These are phyloP conservation scores for Penicilliopsis zonata DNA, from an alignment of 495 filamentous ascomycete species.

Conservation along the genomic window DNA sequence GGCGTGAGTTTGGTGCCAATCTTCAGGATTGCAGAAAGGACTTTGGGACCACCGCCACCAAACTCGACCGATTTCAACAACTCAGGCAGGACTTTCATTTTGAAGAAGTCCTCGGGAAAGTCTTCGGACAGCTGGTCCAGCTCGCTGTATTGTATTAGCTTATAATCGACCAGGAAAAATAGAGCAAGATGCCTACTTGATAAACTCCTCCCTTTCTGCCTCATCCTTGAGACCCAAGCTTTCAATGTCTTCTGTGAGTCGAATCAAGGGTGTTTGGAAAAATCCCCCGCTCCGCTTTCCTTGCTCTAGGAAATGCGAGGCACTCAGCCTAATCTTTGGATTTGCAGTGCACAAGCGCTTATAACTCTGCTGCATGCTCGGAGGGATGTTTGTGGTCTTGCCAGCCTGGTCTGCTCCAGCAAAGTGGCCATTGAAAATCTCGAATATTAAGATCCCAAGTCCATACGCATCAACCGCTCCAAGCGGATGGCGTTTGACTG, in stretches of 20 bases:
- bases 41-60: constrained; percentile 88
- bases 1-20: constrained; percentile 75
- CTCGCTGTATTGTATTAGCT: constrained; percentile 40
- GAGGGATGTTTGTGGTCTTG: constrained; percentile 77
- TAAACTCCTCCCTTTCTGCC: constrained; percentile 70
- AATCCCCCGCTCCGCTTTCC: constrained; percentile 72
- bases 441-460: constrained; percentile 73
- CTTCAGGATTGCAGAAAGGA: constrained; percentile 77
- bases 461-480: constrained; percentile 77
- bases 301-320: constrained; percentile 81
- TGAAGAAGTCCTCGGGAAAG: constrained; percentile 95
- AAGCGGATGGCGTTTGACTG: constrained; percentile 69
- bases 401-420: constrained; percentile 60
- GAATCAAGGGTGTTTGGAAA: constrained; percentile 86
- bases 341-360: constrained; percentile 79
- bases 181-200: constrained; percentile 45
- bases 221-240: constrained; percentile 81
- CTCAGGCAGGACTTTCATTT: constrained; percentile 90
- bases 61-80: constrained; percentile 96
- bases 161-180: neutral
- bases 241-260: constrained; percentile 82
- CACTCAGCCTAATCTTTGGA: constrained; percentile 73
- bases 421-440: constrained; percentile 81
- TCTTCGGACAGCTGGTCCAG: constrained; percentile 80
- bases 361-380: constrained; percentile 78